These are phyloP conservation scores for Pisolithus marmoratus DNA, from an alignment of 768 basidiomycete genomes.

Conservation along the genomic window DNA sequence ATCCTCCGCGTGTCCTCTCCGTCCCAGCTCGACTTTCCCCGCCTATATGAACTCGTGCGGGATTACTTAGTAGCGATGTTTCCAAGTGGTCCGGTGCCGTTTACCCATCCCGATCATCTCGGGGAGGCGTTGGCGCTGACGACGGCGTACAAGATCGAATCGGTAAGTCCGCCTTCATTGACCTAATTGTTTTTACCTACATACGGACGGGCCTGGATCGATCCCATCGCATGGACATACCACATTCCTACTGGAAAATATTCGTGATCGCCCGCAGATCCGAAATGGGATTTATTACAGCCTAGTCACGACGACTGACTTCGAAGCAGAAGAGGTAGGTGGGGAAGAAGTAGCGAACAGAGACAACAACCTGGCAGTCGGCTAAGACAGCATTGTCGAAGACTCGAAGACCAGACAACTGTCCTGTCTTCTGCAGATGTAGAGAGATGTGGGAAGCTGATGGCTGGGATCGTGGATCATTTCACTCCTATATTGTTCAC, in stretches of 20 bases:
- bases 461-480: conserved; percentile 52
- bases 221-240: background rate
- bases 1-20: conserved; percentile 55
- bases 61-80: conserved; percentile 41
- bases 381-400: background rate
- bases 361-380: background rate
- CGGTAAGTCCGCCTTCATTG: conserved; percentile 36
- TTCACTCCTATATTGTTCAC: conserved; percentile 74
- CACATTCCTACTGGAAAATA: background rate
- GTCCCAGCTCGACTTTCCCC: conserved; percentile 50
- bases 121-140: conserved; percentile 53
- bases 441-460: conserved; percentile 42
- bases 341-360: conserved; percentile 3
- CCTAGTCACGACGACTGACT: conserved; percentile 53
- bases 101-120: conserved; percentile 37
- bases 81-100: conserved; percentile 42
- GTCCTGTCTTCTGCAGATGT: conserved; percentile 29
- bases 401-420: conserved; percentile 7
- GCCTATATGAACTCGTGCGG: conserved; percentile 42
- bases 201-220: background rate
- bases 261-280: conserved; percentile 31
- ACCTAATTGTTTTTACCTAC: too few species aligned
- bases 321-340: conserved; percentile 37
- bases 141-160: conserved; percentile 37
- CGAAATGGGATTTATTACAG: conserved; percentile 62